Base-by-base conservation (phyloP, 2,329 filamentous ascomycete species). In the Raffaelea deltoideospora region DNA sequence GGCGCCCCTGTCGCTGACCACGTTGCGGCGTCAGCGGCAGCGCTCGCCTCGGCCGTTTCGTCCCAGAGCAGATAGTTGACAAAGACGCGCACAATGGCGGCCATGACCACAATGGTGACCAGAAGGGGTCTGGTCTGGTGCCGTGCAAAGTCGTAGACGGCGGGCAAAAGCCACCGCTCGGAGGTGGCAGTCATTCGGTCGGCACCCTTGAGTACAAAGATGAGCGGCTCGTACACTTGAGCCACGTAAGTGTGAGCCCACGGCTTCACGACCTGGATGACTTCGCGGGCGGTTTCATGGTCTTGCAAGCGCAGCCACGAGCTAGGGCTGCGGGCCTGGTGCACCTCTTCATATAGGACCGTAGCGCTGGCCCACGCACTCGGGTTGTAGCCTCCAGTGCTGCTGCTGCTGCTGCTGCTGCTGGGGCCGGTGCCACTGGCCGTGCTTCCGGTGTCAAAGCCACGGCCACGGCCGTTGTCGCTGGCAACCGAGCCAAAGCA, bases 291-390 rank as follows among this genome's bases (percentile, higher is more conserved):
- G 1, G 80, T 85, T 48, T 83, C 78, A 47, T 85, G 79, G 46
- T 87, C 81, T 52, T 87, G 82, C 38, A 85, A 64, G 20, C 71
- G 69, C 34, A 87, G 62, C 82, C 82, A 88, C 14, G 81, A 79
- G 4, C 69, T 74, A 1, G 79, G 81, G n/a, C 76, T 81, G 41
- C 81, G 66, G 3, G 79, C 79, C 50, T 84, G 79, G 48, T 87
- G 77, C 41, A 86, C 69, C 18, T 70, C 66, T 10, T 75, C 63
- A 2, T 74, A 62, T 3, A 68, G 51, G 3, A 67, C 53, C 15
- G 59, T 51, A 20, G 53, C 47, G 21, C 55, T 47, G 3, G 41
- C 37, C 21, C 39, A 45, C 7, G 33, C 33, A 9, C 41, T 43
- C 26, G 49, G 41, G 22, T 52, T 47, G 26, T 49, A 52, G 36